A percentile compares a stretch with the other conserved stretches of the same genome.
Conservation (phyloP, 140 eudicot species). For the Stevia rebaudiana region DNA sequence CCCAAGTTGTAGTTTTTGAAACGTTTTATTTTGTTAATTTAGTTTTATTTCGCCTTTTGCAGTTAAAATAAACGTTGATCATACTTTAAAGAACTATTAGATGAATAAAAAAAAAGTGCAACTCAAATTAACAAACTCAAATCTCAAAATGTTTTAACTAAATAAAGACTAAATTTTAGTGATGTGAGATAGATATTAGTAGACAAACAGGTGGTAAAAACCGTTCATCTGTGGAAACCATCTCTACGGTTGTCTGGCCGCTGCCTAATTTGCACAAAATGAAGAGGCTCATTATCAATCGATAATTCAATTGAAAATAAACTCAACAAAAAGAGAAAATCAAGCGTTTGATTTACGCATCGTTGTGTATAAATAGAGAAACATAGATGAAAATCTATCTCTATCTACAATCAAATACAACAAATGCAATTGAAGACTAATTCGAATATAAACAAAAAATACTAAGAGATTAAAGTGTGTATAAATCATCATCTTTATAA, state of each 20-base stretch:
- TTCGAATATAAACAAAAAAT: neutral
- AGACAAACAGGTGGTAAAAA: constrained; percentile 31
- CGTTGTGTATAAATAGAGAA: constrained; percentile 23
- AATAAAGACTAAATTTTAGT: too few relatives aligned
- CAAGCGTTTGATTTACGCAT: constrained; percentile 33
- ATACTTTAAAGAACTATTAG: too few relatives aligned
- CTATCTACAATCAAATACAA: constrained; percentile 20
- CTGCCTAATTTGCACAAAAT: constrained; percentile 12
- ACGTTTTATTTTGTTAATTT: too few relatives aligned
- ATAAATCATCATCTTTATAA: constrained; percentile 39
- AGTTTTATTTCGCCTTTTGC: too few relatives aligned
- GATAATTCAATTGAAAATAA: neutral
- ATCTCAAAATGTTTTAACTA: too few relatives aligned
- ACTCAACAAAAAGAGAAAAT: neutral
- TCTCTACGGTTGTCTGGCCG: constrained; percentile 58
- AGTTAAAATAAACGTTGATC: too few relatives aligned
- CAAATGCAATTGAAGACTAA: constrained; percentile 22
- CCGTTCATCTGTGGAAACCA: constrained; percentile 47
- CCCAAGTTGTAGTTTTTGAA: too few relatives aligned
- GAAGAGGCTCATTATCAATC: neutral
- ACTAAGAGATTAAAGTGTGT: constrained; percentile 22
- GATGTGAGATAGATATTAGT: constrained; percentile 38
- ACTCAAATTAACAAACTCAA: too few relatives aligned
- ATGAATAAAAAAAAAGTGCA: too few relatives aligned
- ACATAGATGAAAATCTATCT: neutral